phyloP scores from a whole-genome alignment of 768 basidiomycete species.

The Rhodosporidiobolus odoratus region DNA sequence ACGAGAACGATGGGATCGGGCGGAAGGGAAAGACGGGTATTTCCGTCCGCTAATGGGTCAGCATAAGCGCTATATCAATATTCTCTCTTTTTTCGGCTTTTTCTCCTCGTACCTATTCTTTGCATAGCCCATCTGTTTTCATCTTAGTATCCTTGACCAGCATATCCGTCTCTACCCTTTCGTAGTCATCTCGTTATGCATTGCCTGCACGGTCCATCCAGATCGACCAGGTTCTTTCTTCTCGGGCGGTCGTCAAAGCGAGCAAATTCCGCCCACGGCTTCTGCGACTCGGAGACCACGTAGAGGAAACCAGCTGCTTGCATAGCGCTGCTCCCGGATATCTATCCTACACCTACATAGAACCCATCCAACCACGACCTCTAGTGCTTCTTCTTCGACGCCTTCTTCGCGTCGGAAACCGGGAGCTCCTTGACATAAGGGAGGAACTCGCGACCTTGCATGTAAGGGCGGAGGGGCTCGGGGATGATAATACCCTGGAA shows the following conservation, averaged over 20 bases:
- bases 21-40: conserved; percentile 41
- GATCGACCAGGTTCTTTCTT: too few relatives aligned
- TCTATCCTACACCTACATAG: too few relatives aligned
- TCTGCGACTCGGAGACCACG: too few relatives aligned
- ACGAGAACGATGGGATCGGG: conserved; percentile 37
- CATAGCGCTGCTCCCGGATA: background rate
- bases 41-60: too few relatives aligned
- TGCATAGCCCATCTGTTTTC: background rate
- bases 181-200: background rate
- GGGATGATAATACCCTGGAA: conserved; percentile 80
- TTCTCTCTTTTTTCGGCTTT: background rate
- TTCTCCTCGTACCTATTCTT: background rate
- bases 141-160: conserved; percentile 2
- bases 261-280: too few relatives aligned
- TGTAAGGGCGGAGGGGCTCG: conserved; percentile 82
- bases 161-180: background rate
- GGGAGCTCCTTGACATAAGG: conserved; percentile 47
- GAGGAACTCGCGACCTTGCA: conserved; percentile 71
- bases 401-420: conserved; percentile 13
- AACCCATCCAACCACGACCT: background rate
- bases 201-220: background rate
- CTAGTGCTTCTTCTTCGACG: conserved; percentile 24
- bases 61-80: background rate
- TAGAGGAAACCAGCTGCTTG: background rate
- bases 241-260: too few relatives aligned